Percentiles rank a stretch among this genome's conserved stretches.
These are phyloP conservation scores for Elongisporangium undulatum DNA, from an alignment of 352 stramenopile species.

Conservation along the genomic window DNA sequence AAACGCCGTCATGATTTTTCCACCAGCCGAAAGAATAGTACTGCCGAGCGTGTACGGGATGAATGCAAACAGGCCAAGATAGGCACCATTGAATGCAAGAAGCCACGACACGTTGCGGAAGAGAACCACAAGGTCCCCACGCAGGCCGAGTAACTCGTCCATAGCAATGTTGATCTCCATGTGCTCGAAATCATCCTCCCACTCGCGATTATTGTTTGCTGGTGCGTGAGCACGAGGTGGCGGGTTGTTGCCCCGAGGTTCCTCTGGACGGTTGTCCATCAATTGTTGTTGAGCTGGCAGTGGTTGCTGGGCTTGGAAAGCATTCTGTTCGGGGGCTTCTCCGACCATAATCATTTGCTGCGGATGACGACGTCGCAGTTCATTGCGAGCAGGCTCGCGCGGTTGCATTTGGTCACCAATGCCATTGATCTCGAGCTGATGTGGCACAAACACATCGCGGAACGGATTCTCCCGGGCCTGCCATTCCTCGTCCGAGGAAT, in stretches of 20 bases:
- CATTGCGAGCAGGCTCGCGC: constrained; percentile 20
- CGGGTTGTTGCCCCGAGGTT: constrained; percentile 18
- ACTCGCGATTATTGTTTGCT: constrained; percentile 50
- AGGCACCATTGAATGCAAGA: constrained; percentile 96
- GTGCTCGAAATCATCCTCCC: constrained; percentile 89
- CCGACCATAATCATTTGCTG: constrained; percentile 7
- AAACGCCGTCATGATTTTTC: constrained; percentile 52
- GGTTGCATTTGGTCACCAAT: constrained; percentile 15
- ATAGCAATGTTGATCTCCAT: constrained; percentile 96
- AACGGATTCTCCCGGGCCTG: constrained; percentile 30
- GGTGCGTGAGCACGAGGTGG: constrained; percentile 9
- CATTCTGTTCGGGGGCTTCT: constrained; percentile 5
- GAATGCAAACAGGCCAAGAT: constrained; percentile 96
- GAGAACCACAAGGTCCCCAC: constrained; percentile 91
- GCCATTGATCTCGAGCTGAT: constrained; percentile 21
- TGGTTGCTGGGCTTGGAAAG: constrained; percentile 5
- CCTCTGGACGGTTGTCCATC: neutral
- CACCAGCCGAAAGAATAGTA: constrained; percentile 75
- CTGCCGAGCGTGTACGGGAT: constrained; percentile 94
- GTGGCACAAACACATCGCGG: constrained; percentile 36
- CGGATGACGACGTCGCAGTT: constrained; percentile 34
- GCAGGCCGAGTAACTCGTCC: constrained; percentile 96
- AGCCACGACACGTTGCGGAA: constrained; percentile 97
- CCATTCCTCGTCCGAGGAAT: constrained; percentile 55
- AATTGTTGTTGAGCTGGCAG: constrained; percentile 4